phyloP scores from a whole-genome alignment of 169 alveolate genomes.

The Ichthyophthirius multifiliis region DNA sequence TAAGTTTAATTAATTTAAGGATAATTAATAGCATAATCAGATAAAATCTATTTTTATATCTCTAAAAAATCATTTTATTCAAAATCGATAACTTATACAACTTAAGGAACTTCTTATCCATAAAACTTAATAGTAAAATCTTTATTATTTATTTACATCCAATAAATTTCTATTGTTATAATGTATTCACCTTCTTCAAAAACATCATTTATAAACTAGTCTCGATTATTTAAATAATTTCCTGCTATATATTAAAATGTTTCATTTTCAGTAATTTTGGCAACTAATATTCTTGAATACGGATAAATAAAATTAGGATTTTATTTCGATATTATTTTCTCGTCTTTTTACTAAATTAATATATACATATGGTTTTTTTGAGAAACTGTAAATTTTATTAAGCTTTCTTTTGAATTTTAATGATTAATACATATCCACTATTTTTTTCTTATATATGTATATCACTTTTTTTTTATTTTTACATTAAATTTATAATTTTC shows the following conservation, averaged over 20 bases:
- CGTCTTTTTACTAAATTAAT: background rate
- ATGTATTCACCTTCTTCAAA: background rate
- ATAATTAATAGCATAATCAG: background rate
- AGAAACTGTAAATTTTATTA: background rate
- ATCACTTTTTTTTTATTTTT: background rate
- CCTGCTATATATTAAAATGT: background rate
- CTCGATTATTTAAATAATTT: background rate
- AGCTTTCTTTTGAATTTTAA: background rate
- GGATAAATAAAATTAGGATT: background rate
- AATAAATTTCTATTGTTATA: background rate
- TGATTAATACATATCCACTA: slow-evolving; percentile 1
- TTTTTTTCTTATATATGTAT: background rate
- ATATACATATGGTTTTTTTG: background rate
- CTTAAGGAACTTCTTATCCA: background rate
- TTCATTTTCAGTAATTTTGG: background rate
- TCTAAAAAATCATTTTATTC: background rate
- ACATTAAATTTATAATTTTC: background rate
- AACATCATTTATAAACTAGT: background rate
- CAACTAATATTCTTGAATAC: background rate
- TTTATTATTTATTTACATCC: background rate
- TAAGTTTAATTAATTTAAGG: background rate
- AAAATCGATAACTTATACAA: background rate
- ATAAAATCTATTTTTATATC: background rate
- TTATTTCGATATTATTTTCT: background rate
- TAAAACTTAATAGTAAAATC: background rate